Evolutionary conservation across 768 basidiomycete genomes (phyloP).

Genomic region (Russula dissimulans): DNA sequence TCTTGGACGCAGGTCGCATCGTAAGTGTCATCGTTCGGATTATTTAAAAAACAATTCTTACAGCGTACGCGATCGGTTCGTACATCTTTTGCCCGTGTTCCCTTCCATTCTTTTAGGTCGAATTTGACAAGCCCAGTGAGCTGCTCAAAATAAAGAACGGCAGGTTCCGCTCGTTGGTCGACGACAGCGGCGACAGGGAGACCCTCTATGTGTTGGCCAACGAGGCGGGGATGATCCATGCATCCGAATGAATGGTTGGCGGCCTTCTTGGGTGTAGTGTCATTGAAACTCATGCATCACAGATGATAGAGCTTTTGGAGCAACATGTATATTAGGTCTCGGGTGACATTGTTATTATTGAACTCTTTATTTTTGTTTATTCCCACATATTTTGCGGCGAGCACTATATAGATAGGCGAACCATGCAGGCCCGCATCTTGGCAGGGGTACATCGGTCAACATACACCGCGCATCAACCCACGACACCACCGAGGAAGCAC

Average conservation of each 20-base stretch:
- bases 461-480: too few relatives aligned
- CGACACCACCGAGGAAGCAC: too few relatives aligned
- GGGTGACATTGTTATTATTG: too few relatives aligned
- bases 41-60: too few relatives aligned
- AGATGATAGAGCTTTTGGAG: background rate
- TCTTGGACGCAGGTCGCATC: slow-evolving; percentile 34
- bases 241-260: background rate
- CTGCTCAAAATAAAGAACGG: slow-evolving; percentile 32
- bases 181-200: slow-evolving; percentile 34
- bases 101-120: slow-evolving; percentile 23
- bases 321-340: too few relatives aligned
- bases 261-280: background rate
- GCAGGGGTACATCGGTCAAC: too few relatives aligned
- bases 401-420: too few relatives aligned
- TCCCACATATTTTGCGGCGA: too few relatives aligned
- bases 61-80: too few relatives aligned
- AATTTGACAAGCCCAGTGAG: slow-evolving; percentile 38
- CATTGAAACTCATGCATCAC: too few relatives aligned
- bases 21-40: slow-evolving; percentile 22
- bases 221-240: background rate
- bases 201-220: slow-evolving; percentile 25
- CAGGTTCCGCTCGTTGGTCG: slow-evolving; percentile 30
- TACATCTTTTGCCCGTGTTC: background rate
- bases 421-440: too few relatives aligned
- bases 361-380: too few relatives aligned